phyloP scores from a whole-genome alignment of 2,329 filamentous ascomycete genomes.

The Helminthosporium solani region DNA sequence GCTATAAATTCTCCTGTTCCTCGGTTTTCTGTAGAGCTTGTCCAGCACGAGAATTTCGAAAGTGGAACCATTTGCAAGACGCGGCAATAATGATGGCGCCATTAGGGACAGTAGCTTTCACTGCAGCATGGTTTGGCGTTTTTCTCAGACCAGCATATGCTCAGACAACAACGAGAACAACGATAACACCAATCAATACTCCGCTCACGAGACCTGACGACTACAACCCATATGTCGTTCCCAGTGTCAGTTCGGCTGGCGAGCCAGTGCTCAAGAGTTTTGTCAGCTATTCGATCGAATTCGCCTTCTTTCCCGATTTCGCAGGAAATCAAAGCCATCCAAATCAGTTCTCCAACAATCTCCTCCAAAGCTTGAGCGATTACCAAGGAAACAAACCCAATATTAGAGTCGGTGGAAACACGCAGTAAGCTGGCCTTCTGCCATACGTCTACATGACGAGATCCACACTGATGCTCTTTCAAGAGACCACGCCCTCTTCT shows the following conservation, averaged over 20 bases:
- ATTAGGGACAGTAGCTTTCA: neutral
- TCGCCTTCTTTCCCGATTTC: slow-evolving; percentile 56
- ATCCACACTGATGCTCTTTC: neutral
- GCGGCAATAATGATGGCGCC: neutral
- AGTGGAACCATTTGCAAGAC: neutral
- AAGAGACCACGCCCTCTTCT: slow-evolving; percentile 61
- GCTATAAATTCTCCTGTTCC: too few species aligned
- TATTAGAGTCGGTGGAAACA: slow-evolving; percentile 66
- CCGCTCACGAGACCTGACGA: neutral
- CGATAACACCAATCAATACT: neutral
- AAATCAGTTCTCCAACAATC: slow-evolving; percentile 61
- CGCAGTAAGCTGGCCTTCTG: slow-evolving; percentile 46
- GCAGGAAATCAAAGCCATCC: slow-evolving; percentile 56
- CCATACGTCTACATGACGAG: neutral
- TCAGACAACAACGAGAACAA: neutral
- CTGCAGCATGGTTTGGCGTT: neutral
- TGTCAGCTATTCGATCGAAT: slow-evolving; percentile 56
- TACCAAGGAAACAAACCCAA: slow-evolving; percentile 59
- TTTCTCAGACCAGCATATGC: neutral
- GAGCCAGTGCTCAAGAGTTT: slow-evolving; percentile 46
- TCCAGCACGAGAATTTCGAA: neutral
- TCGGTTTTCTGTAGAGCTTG: neutral
- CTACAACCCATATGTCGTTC: neutral
- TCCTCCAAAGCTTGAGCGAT: slow-evolving; percentile 58
- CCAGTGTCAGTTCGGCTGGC: neutral